A percentile compares a stretch with the other conserved stretches of the same genome.
Evolutionary conservation across 257 asterid genomes (phyloP).

Genomic region (Solanum neorickii): DNA sequence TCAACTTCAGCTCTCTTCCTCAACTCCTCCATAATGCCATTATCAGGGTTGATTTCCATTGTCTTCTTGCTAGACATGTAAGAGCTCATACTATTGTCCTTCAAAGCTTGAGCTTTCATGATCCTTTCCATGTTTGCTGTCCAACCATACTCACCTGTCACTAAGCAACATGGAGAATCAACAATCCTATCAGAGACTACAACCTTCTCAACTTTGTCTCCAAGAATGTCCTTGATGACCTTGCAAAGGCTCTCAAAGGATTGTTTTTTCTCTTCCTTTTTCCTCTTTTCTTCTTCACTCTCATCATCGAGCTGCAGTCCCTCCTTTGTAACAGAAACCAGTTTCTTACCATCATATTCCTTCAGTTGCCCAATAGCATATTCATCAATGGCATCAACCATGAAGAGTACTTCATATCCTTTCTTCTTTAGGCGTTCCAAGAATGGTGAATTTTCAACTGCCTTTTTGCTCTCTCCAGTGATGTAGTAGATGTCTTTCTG

Average conservation of each 20-base stretch:
- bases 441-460: not conserved
- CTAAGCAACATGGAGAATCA: constrained; percentile 5
- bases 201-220: not conserved
- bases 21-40: constrained; percentile 1
- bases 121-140: not conserved
- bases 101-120: not conserved
- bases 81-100: not conserved
- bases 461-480: not conserved
- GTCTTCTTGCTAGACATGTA: constrained; percentile 2
- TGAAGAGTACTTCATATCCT: not conserved
- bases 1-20: not conserved
- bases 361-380: not conserved
- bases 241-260: not conserved
- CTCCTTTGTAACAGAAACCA: not conserved
- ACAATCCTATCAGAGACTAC: not conserved
- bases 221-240: not conserved
- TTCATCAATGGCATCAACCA: not conserved
- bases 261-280: not conserved
- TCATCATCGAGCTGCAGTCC: not conserved
- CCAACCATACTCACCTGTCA: constrained; percentile 4
- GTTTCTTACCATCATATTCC: not conserved
- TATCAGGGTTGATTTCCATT: constrained; percentile 1
- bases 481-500: constrained; percentile 5
- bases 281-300: not conserved
- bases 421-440: not conserved